phyloP scores from a whole-genome alignment of 164 flowering plant species.

The Platanus orientalis region DNA sequence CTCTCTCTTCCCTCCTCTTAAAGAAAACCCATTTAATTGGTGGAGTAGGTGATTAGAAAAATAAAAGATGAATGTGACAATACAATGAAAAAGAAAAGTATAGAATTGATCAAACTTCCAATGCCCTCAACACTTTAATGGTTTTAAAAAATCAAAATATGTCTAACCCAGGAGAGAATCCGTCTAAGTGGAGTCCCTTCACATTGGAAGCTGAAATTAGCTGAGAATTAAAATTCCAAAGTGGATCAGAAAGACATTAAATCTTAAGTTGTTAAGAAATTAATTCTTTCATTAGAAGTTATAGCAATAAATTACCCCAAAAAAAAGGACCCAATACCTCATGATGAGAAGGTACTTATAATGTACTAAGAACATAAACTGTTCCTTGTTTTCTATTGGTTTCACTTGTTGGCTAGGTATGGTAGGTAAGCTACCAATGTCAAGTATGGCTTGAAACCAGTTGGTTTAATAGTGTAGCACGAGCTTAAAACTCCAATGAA shows the following conservation, averaged over 20 bases:
- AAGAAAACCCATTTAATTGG: background rate
- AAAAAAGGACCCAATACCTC: too few species aligned
- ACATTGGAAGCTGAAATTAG: background rate
- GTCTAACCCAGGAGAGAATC: background rate
- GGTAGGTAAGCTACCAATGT: background rate
- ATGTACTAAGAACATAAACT: too few species aligned
- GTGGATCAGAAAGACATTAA: background rate
- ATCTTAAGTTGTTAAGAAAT: too few species aligned
- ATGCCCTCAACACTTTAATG: background rate
- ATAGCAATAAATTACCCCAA: too few species aligned
- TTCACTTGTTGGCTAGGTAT: background rate
- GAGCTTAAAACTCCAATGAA: too few species aligned
- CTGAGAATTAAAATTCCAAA: background rate
- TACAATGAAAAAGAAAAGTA: background rate
- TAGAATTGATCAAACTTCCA: too few species aligned
- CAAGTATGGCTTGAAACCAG: background rate
- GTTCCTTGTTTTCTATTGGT: background rate
- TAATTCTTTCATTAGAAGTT: too few species aligned
- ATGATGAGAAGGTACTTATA: too few species aligned
- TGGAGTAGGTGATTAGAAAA: background rate
- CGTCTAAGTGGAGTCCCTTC: background rate
- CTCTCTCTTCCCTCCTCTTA: background rate
- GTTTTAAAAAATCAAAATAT: background rate
- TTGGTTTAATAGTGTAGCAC: too few species aligned
- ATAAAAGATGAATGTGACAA: too few species aligned